Evolutionary conservation across 345 rosid species (phyloP).

Genomic region (Turnera subulata): DNA sequence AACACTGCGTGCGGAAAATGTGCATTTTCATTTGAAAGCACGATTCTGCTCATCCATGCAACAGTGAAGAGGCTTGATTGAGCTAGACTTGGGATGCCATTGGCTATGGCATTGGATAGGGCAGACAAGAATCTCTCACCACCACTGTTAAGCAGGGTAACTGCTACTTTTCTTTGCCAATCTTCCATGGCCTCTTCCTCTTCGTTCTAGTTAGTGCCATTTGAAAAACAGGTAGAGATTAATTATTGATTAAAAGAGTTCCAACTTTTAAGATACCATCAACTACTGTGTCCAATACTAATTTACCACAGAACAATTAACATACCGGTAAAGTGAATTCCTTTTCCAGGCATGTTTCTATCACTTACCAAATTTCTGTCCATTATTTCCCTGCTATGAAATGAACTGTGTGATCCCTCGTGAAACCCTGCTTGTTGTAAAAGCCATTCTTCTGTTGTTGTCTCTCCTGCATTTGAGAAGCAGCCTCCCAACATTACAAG

Average conservation of each 20-base stretch:
- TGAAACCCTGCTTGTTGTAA: conserved; percentile 32
- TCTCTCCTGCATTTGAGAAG: conserved; percentile 32
- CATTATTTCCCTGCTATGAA: conserved; percentile 11
- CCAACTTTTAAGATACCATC: background rate
- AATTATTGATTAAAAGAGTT: background rate
- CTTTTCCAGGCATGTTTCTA: too few relatives aligned
- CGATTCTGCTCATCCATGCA: conserved; percentile 42
- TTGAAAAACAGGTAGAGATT: background rate
- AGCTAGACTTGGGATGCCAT: conserved; percentile 42
- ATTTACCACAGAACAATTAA: too few relatives aligned
- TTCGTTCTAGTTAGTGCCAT: conserved; percentile 28
- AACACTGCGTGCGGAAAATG: conserved; percentile 16
- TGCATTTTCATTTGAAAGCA: conserved; percentile 17
- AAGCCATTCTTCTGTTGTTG: conserved; percentile 39
- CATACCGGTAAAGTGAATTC: too few relatives aligned
- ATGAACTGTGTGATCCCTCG: conserved; percentile 19
- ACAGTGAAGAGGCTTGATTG: conserved; percentile 48
- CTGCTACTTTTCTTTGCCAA: conserved; percentile 47
- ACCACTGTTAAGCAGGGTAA: conserved; percentile 37
- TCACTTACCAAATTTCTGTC: conserved; percentile 32
- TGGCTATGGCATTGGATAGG: conserved; percentile 43
- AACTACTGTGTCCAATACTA: background rate
- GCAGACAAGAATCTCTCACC: conserved; percentile 35
- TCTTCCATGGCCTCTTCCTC: conserved; percentile 39
- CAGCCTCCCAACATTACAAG: conserved; percentile 49